These are phyloP conservation scores for Acephala macrosclerotiorum DNA, from an alignment of 2,329 filamentous ascomycete genomes.

Conservation along the genomic window DNA sequence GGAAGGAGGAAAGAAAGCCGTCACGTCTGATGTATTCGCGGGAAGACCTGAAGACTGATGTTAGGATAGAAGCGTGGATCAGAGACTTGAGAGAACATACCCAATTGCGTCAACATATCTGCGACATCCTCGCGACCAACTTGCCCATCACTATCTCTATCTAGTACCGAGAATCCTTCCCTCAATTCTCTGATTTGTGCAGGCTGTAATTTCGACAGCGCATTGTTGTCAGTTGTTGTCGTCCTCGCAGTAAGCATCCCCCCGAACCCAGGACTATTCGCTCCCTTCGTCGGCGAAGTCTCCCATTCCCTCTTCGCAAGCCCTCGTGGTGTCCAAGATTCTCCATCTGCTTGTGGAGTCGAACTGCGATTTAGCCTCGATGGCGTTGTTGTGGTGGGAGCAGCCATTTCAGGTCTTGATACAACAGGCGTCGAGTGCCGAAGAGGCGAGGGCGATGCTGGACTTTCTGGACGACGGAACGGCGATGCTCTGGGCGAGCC, in stretches of 20 bases:
- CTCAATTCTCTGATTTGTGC: conserved; percentile 86
- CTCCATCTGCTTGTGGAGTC: conserved; percentile 48
- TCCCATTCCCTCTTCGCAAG: conserved; percentile 44
- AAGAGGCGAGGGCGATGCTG: conserved; percentile 70
- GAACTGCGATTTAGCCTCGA: conserved; percentile 49
- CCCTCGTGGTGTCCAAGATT: conserved; percentile 43
- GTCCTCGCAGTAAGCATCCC: conserved; percentile 36
- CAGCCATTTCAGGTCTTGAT: conserved; percentile 59
- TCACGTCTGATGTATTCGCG: conserved; percentile 72
- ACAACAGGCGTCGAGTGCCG: conserved; percentile 66
- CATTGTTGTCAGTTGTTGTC: conserved; percentile 48
- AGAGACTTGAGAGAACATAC: conserved; percentile 50
- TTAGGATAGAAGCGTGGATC: not conserved
- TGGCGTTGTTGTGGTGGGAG: conserved; percentile 52
- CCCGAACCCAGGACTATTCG: conserved; percentile 40
- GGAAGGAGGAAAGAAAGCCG: conserved; percentile 81
- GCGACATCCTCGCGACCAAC: conserved; percentile 85
- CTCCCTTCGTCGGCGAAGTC: conserved; percentile 42
- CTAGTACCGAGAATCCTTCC: conserved; percentile 92
- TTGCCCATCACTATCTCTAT: conserved; percentile 84
- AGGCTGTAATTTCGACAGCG: conserved; percentile 77
- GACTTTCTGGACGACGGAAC: conserved; percentile 68
- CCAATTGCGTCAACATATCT: conserved; percentile 87
- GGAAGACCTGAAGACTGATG: conserved; percentile 67
- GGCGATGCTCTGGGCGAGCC: conserved; percentile 74